A percentile compares a stretch with the other conserved stretches of the same genome.
Conservation (phyloP, 2,329 filamentous ascomycete genomes). For the Hymenoscyphus fructigenus region DNA sequence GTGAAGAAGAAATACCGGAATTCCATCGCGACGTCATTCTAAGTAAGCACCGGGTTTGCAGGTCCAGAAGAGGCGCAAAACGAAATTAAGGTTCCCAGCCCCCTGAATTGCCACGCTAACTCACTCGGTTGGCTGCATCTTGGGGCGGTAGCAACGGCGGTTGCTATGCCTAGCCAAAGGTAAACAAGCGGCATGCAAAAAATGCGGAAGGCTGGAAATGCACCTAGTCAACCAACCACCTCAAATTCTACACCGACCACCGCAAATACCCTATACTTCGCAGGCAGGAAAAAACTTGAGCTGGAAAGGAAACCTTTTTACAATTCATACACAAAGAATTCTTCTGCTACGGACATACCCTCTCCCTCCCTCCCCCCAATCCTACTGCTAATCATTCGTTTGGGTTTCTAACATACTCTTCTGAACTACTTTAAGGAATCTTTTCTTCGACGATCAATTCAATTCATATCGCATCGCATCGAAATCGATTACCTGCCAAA, state of each 20-base stretch:
- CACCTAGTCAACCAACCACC: slow-evolving; percentile 8
- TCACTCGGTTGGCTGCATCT: slow-evolving; percentile 4
- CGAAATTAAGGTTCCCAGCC: slow-evolving; percentile 2
- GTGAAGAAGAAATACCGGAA: neutral
- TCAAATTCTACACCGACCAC: slow-evolving; percentile 5
- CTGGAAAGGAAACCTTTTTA: slow-evolving; percentile 3
- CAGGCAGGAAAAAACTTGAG: neutral
- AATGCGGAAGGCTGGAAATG: slow-evolving; percentile 5
- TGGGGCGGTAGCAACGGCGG: neutral
- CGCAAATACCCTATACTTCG: neutral
- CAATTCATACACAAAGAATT: slow-evolving; percentile 6
- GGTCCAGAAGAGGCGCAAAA: neutral
- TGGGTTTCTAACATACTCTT: slow-evolving; percentile 5
- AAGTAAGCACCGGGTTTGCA: neutral
- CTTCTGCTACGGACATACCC: neutral
- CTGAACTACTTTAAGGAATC: slow-evolving; percentile 1
- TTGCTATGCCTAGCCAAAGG: neutral
- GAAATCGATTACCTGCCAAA: neutral
- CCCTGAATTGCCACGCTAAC: neutral
- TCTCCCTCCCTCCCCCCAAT: slow-evolving; percentile 2
- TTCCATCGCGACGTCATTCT: neutral
- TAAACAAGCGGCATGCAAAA: slow-evolving; percentile 2
- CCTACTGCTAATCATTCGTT: neutral
- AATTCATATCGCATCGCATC: neutral
- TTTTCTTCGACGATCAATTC: neutral